Evolutionary conservation across 257 asterid genomes (phyloP).

Genomic region (Verbascum thapsus): DNA sequence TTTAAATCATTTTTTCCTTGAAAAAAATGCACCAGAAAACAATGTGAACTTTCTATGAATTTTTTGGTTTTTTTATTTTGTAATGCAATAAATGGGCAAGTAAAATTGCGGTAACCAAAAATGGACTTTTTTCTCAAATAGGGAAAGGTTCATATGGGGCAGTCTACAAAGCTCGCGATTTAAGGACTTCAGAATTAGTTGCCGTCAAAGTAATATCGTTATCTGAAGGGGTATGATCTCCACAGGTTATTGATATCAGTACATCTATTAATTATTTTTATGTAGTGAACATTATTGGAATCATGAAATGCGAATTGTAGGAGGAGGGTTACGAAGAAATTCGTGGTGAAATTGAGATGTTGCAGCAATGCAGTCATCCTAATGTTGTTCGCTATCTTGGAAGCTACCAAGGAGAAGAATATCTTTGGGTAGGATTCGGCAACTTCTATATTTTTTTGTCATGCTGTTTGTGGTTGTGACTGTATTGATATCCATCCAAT

Average conservation of each 20-base stretch:
- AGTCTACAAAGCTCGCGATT: slow-evolving; percentile 94
- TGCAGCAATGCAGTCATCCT: slow-evolving; percentile 99
- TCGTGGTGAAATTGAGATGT: slow-evolving; percentile 96
- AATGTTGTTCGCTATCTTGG: slow-evolving; percentile 99
- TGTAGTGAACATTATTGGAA: slow-evolving; percentile 9
- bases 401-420: slow-evolving; percentile 98
- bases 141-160: slow-evolving; percentile 99
- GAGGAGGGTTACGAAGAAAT: slow-evolving; percentile 99
- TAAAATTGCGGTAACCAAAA: slow-evolving; percentile 33
- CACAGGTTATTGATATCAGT: slow-evolving; percentile 11
- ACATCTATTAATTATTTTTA: slow-evolving; percentile 8
- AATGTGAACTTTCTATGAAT: slow-evolving; percentile 1
- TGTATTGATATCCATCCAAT: slow-evolving; percentile 15
- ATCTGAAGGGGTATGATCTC: slow-evolving; percentile 82
- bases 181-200: slow-evolving; percentile 86
- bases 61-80: slow-evolving; percentile 2
- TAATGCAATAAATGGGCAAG: slow-evolving; percentile 4
- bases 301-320: slow-evolving; percentile 42
- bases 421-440: slow-evolving; percentile 90
- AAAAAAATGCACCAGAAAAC: no score
- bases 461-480: slow-evolving; percentile 24
- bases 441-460: slow-evolving; percentile 5
- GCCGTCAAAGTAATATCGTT: slow-evolving; percentile 97
- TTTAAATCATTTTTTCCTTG: background rate
- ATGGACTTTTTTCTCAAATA: slow-evolving; percentile 37